Base-by-base conservation (phyloP, 805 yeast genomes). In the Blastobotrys attinorum region DNA sequence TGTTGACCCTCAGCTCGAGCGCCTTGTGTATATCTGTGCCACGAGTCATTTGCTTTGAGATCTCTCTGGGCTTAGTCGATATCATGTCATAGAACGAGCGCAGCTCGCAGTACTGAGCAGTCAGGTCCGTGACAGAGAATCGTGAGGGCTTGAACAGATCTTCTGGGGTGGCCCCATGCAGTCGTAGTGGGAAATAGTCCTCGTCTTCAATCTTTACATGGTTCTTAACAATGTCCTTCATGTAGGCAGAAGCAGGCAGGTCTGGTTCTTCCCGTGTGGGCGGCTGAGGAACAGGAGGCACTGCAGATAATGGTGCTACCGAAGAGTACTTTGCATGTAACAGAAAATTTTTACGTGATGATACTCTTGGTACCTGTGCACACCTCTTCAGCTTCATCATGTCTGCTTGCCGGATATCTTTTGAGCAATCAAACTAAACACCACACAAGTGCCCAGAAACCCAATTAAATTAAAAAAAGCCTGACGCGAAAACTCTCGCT, bases 391-490 rank as follows among this genome's bases (percentile, higher is more conserved):
- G n/a, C n/a, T n/a, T 25, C 29, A 25, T 8, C 11, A 11, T 25
- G 11, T 25, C 11, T 25, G 29, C 11, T 25, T 31, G 16, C 50
- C 55, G 6, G 54, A 50, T 11, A 52, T 32, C 39, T 48, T 52
- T 38, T 83, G 94, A 2, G 94, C 88, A 43, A 84, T 78, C 52
- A 86, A 77, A 23, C 90, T 81, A 60, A 87, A 86, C 27, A 80
- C 64, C 11, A 84, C 89, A 59, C 95, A 84, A 15, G 88, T 75
- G 0, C 90, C 87, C 13, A 86, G 61, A 53, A 84, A 86, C 13
- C 95, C 95, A 22, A 86, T 66, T 22, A 87, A 70, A 49, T 85
- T 63, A 54, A 63, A 63, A 48, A 62, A 63, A 1, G 95, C 95
- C 49, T 74, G 71, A 39, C 96, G 67, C 0, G 95, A 83, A 53